Evolutionary conservation across 805 yeast genomes (phyloP).

Genomic region (Starmerella apicola): DNA sequence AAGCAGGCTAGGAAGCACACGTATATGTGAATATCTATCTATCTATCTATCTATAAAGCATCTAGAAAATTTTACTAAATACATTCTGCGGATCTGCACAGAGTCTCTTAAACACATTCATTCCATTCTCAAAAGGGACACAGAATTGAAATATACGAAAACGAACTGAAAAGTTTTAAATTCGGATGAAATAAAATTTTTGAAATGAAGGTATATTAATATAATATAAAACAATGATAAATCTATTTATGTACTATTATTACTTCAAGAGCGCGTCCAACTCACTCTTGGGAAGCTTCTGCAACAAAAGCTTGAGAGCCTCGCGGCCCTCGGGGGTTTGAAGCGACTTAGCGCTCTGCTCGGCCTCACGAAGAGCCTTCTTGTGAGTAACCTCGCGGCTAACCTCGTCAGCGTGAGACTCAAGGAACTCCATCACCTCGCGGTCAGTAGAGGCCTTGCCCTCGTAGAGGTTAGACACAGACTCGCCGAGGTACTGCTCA

Average conservation of each 20-base stretch:
- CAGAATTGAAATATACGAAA: too few species aligned
- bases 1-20: constrained; percentile 11
- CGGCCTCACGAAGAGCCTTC: constrained; percentile 5
- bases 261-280: constrained; percentile 25
- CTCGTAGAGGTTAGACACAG: constrained; percentile 9
- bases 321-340: constrained; percentile 13
- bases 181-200: too few species aligned
- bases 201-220: background rate
- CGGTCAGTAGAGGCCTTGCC: constrained; percentile 57
- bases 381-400: constrained; percentile 4
- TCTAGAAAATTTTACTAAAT: too few species aligned
- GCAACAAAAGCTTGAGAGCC: constrained; percentile 25
- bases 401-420: constrained; percentile 12
- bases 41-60: too few species aligned
- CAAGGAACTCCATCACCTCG: constrained; percentile 60
- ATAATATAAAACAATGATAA: too few species aligned
- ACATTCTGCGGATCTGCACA: too few species aligned
- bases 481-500: constrained; percentile 61
- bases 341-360: constrained; percentile 6
- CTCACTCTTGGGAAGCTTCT: constrained; percentile 25
- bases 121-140: too few species aligned
- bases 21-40: too few species aligned
- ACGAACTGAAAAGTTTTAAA: too few species aligned
- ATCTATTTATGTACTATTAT: too few species aligned
- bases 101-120: too few species aligned